Base-by-base conservation (phyloP, 1,284 basidiomycete genomes). In the Malassezia dermatis region DNA sequence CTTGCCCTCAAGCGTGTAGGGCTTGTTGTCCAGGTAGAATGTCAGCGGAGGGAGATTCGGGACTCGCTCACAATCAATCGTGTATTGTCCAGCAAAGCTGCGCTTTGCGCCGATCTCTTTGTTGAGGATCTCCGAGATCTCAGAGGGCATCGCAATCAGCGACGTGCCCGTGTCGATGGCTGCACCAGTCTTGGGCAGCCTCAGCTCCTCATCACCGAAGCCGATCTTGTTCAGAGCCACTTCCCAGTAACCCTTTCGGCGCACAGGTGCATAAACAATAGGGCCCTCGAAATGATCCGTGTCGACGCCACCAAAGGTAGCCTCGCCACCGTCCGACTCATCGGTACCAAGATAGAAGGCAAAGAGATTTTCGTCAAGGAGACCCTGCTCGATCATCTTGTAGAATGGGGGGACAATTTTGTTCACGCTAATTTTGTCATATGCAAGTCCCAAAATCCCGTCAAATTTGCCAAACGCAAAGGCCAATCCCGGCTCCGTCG, bases 121-220 rank as follows among this genome's bases (percentile, higher is more conserved):
- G 80, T 99, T 98, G 69, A 99, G 79, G 85, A 99, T 89, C 79
- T 98, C 94, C 58, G 93, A 90, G 53, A 96, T 82, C 73, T 98
- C 93, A 58, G 85, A 84, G 55, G 94, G 94, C 56, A 94, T 80
- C 48, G 84, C 89, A 63, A 94, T 93, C 59, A 93, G 79, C 12
- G 87, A 89, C 48, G 89, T 91, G 53, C 89, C 87, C 83, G 66
- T 65, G 62, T 64, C 91, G 48, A 85, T 81, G 53, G 89, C 91
- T 58, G 95, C 90, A 6, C 78, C 73, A 55, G 95, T 82, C 75
- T 84, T 84, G 77, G 88, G 81, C 24, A 98, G 83, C 76, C 91
- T 89, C 54, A 96, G 64, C 52, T 66, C 68, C 61, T 77, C 89
- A 76, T 95, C 89, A 35, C 75, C 77, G 49, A 78, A 75, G 30